A percentile compares a stretch with the other conserved stretches of the same genome.
phyloP scores from a whole-genome alignment of 202 grass and related monocot species.

The Schoenoplectus tabernaemontani region DNA sequence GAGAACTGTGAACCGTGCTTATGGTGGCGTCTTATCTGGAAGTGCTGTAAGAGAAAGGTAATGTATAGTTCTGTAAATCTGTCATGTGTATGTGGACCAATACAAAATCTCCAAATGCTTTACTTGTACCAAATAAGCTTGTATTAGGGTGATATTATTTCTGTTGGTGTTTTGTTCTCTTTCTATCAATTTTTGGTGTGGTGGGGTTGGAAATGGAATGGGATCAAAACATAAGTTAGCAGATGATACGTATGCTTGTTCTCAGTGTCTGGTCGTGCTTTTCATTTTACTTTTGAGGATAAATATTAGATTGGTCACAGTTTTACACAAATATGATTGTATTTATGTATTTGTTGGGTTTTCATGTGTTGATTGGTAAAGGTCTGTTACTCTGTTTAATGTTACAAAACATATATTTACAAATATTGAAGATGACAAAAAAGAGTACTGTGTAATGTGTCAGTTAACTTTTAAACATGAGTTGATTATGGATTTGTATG shows the following conservation, averaged over 20 bases:
- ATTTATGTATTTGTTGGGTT: neutral
- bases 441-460: neutral
- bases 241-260: neutral
- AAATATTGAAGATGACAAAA: neutral
- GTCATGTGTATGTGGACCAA: neutral
- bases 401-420: neutral
- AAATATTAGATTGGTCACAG: neutral
- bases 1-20: slow-evolving; percentile 73
- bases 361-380: neutral
- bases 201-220: neutral
- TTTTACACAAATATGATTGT: neutral
- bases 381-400: neutral
- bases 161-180: neutral
- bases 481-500: neutral
- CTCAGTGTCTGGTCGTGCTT: neutral
- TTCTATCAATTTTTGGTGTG: neutral
- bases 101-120: neutral
- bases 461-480: neutral
- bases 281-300: neutral
- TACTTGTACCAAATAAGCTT: neutral
- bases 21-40: slow-evolving; percentile 76
- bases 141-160: neutral
- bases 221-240: neutral
- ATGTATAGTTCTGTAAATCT: neutral
- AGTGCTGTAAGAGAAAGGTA: slow-evolving; percentile 72